Evolutionary conservation across 2,329 filamentous ascomycete species (phyloP), one percentile per base, ranked within the genome.

Genomic region (Cercospora zeae-maydis): DNA sequence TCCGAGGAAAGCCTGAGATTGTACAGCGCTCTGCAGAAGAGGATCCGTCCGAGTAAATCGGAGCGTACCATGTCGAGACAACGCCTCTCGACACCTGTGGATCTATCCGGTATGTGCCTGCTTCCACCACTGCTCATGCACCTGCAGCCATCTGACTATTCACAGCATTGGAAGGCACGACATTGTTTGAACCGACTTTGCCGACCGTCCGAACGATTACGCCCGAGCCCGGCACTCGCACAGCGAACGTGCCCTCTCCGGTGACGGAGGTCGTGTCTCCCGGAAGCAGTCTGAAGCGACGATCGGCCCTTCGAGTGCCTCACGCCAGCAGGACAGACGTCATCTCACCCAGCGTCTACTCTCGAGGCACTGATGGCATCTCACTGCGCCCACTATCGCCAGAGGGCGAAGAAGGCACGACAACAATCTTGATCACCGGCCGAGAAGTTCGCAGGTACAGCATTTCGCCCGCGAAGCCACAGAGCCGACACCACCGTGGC

Each of bases 1-100:
- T 58, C 77, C 0, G 76, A 85, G 24, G 81, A 87, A 61, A 86
- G 84, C 63, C 80, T 86, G 39, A 80, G 83, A 36, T 80, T 89
- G 2, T 89, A 87, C 69, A 85, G 84, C 5, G 87, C 86, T 1
- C 76, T 90, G n/a, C 69, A 71, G 55, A 68, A 69, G 42, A 72
- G 71, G 7, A 84, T 89, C 75, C 83, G 83, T 14, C 68, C 70
- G 4, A 63, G 67, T 0, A 64, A 67, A 49, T 67, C 69, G 7
- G 54, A 59, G 27, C 60, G 63, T 14, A 51, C 53, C 14, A 61
- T 61, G 30, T 27, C 58, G 6, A 33, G 59, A 9, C 37, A 54
- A 19, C 39, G 56, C 9, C 51, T 34, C 30, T 39, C 61, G 34
- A 36, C 49, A 9, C 58, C 33, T 31, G 24, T 59, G 14, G 49